phyloP scores from a whole-genome alignment of 306 rosid species.

The Oxytropis ochrocephala region DNA sequence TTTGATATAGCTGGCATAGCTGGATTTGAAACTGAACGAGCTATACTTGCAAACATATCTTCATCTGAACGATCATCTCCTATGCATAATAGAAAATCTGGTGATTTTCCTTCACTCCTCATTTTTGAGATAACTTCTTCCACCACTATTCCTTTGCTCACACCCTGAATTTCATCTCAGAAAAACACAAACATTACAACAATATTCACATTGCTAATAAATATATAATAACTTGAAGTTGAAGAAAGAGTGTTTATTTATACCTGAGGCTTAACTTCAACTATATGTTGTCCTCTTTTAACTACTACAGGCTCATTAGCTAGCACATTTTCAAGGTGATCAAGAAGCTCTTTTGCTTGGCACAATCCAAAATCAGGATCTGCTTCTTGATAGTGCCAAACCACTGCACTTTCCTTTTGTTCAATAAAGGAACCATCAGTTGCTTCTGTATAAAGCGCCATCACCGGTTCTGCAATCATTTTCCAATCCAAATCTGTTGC shows the following conservation, averaged over 20 bases:
- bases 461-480: slow-evolving; percentile 48
- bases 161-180: slow-evolving; percentile 46
- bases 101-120: slow-evolving; percentile 36
- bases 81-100: slow-evolving; percentile 66
- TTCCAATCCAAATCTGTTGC: slow-evolving; percentile 53
- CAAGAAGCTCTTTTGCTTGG: slow-evolving; percentile 77
- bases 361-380: slow-evolving; percentile 57
- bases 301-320: slow-evolving; percentile 73
- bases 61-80: slow-evolving; percentile 79
- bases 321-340: slow-evolving; percentile 66
- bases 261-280: slow-evolving; percentile 83
- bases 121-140: slow-evolving; percentile 49
- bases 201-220: not conserved
- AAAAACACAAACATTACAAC: not conserved
- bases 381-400: slow-evolving; percentile 69
- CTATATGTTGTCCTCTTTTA: slow-evolving; percentile 62
- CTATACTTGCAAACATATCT: slow-evolving; percentile 61
- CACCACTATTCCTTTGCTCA: slow-evolving; percentile 66
- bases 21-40: slow-evolving; percentile 27
- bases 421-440: slow-evolving; percentile 81
- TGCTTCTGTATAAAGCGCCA: slow-evolving; percentile 73
- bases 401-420: slow-evolving; percentile 64
- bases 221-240: too few species aligned
- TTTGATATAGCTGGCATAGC: slow-evolving; percentile 29
- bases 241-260: not conserved